These are phyloP conservation scores for Cladosporium sp. DNA, from an alignment of 2,329 filamentous ascomycete species.

Conservation along the genomic window DNA sequence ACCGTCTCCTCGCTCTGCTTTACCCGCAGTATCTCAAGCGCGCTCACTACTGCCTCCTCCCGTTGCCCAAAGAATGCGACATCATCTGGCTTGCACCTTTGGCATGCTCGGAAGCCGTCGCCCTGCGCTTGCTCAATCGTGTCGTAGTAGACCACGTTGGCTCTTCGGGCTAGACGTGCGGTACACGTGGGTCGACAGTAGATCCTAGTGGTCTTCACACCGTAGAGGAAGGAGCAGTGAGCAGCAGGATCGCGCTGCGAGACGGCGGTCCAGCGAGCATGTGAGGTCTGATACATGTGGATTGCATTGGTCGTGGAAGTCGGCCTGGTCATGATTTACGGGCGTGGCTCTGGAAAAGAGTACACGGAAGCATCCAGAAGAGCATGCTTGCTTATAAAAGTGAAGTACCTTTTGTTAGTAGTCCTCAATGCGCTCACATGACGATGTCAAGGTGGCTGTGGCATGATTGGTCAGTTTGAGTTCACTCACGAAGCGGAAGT, in stretches of 20 bases:
- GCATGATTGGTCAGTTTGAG: constrained; percentile 2
- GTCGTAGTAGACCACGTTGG: constrained; percentile 54
- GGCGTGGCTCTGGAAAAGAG: not conserved
- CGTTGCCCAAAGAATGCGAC: constrained; percentile 24
- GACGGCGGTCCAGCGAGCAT: constrained; percentile 6
- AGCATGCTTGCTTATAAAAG: no score
- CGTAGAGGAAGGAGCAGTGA: constrained; percentile 49
- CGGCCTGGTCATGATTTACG: not conserved
- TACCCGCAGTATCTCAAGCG: constrained; percentile 40
- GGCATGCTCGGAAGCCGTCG: constrained; percentile 54
- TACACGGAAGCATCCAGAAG: not conserved
- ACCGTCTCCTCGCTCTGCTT: constrained; percentile 27
- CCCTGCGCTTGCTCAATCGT: constrained; percentile 44
- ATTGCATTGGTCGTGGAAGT: not conserved
- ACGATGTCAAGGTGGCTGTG: no score
- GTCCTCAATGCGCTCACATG: no score
- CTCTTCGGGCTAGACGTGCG: constrained; percentile 54
- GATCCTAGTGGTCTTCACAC: constrained; percentile 52
- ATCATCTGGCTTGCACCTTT: constrained; percentile 49
- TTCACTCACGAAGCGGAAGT: not conserved
- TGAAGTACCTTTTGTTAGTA: no score
- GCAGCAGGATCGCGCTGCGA: constrained; percentile 4
- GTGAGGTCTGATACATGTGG: constrained; percentile 3
- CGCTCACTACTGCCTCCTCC: constrained; percentile 41
- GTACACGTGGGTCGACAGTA: constrained; percentile 61